These are phyloP conservation scores for Marasmius tenuissimus DNA, from an alignment of 1,284 basidiomycete species.

Conservation along the genomic window DNA sequence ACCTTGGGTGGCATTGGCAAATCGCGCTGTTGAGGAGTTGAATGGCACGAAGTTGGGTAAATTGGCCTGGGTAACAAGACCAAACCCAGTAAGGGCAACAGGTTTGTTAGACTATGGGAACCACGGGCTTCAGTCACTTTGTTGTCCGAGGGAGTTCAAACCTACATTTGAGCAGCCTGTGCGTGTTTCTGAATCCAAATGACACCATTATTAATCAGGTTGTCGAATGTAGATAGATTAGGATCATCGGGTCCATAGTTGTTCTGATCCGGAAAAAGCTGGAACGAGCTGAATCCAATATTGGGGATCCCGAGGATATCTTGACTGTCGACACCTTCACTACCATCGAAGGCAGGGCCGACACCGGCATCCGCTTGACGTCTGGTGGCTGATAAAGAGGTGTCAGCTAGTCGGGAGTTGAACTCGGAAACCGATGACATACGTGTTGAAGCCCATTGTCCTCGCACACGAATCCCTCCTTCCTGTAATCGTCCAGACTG, in stretches of 20 bases:
- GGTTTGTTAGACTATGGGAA: conserved; percentile 45
- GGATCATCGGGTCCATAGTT: conserved; percentile 46
- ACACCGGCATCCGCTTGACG: conserved; percentile 40
- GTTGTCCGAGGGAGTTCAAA: conserved; percentile 6
- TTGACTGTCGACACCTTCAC: conserved; percentile 64
- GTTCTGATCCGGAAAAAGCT: conserved; percentile 68
- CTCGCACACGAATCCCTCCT: conserved; percentile 53
- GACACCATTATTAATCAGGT: conserved; percentile 47
- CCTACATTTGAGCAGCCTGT: conserved; percentile 42
- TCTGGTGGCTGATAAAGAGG: conserved; percentile 35
- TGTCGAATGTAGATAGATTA: conserved; percentile 48
- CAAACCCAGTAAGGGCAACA: conserved; percentile 53
- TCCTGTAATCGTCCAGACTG: conserved; percentile 24
- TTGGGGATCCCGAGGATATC: conserved; percentile 59
- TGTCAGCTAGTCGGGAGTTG: conserved; percentile 2
- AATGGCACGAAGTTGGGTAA: conserved; percentile 58
- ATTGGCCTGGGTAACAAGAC: conserved; percentile 60
- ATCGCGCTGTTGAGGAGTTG: conserved; percentile 47
- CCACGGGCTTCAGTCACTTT: background rate
- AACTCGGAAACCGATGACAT: conserved; percentile 17
- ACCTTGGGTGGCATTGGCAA: conserved; percentile 16
- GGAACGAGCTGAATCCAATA: conserved; percentile 60
- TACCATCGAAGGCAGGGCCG: conserved; percentile 57
- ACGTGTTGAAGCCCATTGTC: conserved; percentile 60
- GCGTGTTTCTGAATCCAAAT: conserved; percentile 57